Base-by-base conservation (phyloP, 2,329 filamentous ascomycete species). In the Fulvia fulva region DNA sequence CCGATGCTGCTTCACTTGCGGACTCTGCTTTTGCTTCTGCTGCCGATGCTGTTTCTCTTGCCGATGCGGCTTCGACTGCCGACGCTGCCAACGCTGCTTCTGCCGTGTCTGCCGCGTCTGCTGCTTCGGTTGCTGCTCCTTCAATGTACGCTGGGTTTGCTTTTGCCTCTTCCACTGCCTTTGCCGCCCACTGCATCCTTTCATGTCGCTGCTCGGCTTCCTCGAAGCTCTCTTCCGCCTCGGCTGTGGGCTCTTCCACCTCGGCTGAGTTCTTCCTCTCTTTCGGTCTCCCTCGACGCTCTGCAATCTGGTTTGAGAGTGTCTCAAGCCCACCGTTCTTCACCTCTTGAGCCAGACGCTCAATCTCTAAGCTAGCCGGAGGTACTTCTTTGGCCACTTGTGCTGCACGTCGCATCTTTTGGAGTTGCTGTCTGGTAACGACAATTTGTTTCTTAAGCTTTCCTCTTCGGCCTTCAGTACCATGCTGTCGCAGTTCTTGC, bases 331-430 rank as follows among this genome's bases (percentile, higher is more conserved):
- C 16, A 2, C n/a, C 37, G 19, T 19, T 7, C 16, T 41, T n/a
- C 19, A 4, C 37, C 5, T n/a, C n/a, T 41, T 19, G 37, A 8
- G 37, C 37, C 37, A 41, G 5, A 41, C 37, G 37, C 16, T 41
- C 37, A 5, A 41, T 41, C 37, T 41, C 14, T 41, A 7, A 21
- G 22, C 34, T 41, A 9, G 45, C 43, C 30, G 30, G 50, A 49
- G 23, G 46, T 32, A 58, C 60, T 26, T 64, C 32, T 26, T 46
- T 43, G 41, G 66, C 65, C 22, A 57, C 55, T 14, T 64, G 34
- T 3, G 32, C 49, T 6, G 65, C 62, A 34, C 58, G 66, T 30
- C 56, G 34, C 63, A 68, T 67, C 54, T 62, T 65, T 21, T 12
- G 6, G 12, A 53, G 51, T 25, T 55, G n/a, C 26, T 56, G 19